Conservation (phyloP, 225 moss, liverwort and hornwort genomes). For the Neckera pumila region DNA sequence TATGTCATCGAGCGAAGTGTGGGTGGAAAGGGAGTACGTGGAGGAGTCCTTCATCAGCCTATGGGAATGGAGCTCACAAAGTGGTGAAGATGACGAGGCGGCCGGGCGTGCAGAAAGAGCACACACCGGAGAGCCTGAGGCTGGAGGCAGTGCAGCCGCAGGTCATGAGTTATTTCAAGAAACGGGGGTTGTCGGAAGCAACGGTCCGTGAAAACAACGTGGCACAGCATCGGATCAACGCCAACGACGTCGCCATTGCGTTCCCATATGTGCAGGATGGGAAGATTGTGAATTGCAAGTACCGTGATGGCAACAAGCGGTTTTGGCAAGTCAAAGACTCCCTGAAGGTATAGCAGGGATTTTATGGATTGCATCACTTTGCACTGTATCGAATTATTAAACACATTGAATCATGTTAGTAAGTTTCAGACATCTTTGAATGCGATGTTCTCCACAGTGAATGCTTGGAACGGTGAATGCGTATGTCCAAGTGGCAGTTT, state of each 20-base stretch:
- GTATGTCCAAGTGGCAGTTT: background rate
- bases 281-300: constrained; percentile 86
- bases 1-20: constrained; percentile 74
- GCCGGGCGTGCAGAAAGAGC: constrained; percentile 1
- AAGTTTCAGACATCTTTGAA: background rate
- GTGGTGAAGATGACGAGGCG: constrained; percentile 23
- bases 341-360: constrained; percentile 60
- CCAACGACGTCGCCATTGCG: constrained; percentile 37
- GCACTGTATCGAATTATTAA: background rate
- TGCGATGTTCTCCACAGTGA: background rate
- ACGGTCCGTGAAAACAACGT: constrained; percentile 36
- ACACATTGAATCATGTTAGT: background rate
- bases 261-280: constrained; percentile 83
- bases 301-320: constrained; percentile 61
- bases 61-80: constrained; percentile 32
- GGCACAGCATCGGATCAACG: constrained; percentile 12
- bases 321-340: constrained; percentile 91
- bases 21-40: constrained; percentile 72
- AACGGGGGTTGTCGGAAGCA: constrained; percentile 33
- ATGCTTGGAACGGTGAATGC: background rate
- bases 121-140: constrained; percentile 43
- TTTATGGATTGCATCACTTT: constrained; percentile 59
- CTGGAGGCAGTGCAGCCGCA: constrained; percentile 21
- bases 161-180: constrained; percentile 22
- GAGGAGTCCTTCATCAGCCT: background rate